Base-by-base conservation (phyloP, 805 yeast species). In the Candida boidinii region DNA sequence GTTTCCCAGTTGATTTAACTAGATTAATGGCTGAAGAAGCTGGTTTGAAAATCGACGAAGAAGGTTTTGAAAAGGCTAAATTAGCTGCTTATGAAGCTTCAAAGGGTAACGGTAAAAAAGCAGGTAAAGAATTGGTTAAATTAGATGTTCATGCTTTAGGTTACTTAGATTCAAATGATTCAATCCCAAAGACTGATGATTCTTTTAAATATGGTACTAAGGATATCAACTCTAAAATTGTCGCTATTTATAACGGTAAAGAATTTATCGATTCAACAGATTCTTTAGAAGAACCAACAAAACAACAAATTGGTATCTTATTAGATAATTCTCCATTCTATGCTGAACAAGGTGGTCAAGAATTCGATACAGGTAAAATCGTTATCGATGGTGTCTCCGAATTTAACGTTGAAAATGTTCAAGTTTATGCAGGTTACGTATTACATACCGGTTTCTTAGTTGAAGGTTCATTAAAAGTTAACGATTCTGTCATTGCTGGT, bases 291-390 rank as follows among this genome's bases (percentile, higher is more conserved):
- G 54, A 64, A 18, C 53, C 46, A 21, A 52, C 37, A 15, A 45
- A 50, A 33, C 64, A 62, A 39, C 86, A 83, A 55, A 62, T 70
- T 44, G 99, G 99, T 56, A 60, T 92, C 33, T 56, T 92, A 31
- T 68, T 92, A 38, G 94, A 92, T 56, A 81, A 76, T 58, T 85
- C 97, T 17, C 92, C 94, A 57, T 86, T 92, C 62, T 92, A 92
- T 54, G 97, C 98, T 31, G 99, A 92, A 66, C 94, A 85, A 62
- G 99, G 99, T 76, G 99, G 99, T 53, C 99, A 92, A 69, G 96
- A 87, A 60, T 81, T 71, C 53, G 99, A 92, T 57, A 82, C 94
- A 27, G 99, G 99, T 62, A 81, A 75, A 58, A 70, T 92, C 43
- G 88, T 86, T 32, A 76, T 86, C 49, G 96, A 88, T 53, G 96